A percentile compares a stretch with the other conserved stretches of the same genome.
phyloP scores from a whole-genome alignment of 139 green algal species.

The Picochlorum sp. region DNA sequence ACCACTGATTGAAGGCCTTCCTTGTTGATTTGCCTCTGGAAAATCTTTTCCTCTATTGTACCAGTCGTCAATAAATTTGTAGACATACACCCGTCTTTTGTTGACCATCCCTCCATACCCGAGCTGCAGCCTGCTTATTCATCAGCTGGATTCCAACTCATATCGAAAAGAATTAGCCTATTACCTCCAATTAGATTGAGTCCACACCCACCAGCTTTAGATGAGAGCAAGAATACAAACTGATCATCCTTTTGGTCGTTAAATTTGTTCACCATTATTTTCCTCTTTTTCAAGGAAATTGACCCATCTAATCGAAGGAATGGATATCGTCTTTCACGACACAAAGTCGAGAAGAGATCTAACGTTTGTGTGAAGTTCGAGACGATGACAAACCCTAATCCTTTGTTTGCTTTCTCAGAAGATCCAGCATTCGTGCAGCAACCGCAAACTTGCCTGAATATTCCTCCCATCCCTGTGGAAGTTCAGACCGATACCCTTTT shows the following conservation, averaged over 20 bases:
- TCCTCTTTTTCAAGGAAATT: constrained; percentile 83
- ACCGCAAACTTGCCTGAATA: constrained; percentile 50
- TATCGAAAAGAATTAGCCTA: constrained; percentile 90
- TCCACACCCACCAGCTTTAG: constrained; percentile 92
- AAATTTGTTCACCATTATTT: constrained; percentile 85
- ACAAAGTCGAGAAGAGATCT: constrained; percentile 81
- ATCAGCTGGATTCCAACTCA: constrained; percentile 85
- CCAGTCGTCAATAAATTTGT: constrained; percentile 94
- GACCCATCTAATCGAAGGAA: constrained; percentile 84
- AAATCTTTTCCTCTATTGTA: constrained; percentile 98
- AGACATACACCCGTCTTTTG: constrained; percentile 94
- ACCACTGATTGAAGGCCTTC: constrained; percentile 55
- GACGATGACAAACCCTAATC: constrained; percentile 85
- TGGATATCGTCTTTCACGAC: constrained; percentile 75
- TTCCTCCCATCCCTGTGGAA: constrained; percentile 21
- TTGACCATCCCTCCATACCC: constrained; percentile 97
- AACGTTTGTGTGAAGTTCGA: constrained; percentile 90
- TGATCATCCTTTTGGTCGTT: constrained; percentile 47
- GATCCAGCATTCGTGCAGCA: constrained; percentile 70
- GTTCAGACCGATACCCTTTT: constrained; percentile 32
- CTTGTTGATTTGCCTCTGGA: constrained; percentile 89
- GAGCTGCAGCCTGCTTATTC: constrained; percentile 65
- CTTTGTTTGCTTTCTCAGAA: constrained; percentile 65
- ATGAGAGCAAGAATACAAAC: constrained; percentile 96
- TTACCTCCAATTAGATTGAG: constrained; percentile 98